A percentile compares a stretch with the other conserved stretches of the same genome.
Conservation (phyloP, 495 filamentous ascomycete genomes). For the Penicillium canariense region DNA sequence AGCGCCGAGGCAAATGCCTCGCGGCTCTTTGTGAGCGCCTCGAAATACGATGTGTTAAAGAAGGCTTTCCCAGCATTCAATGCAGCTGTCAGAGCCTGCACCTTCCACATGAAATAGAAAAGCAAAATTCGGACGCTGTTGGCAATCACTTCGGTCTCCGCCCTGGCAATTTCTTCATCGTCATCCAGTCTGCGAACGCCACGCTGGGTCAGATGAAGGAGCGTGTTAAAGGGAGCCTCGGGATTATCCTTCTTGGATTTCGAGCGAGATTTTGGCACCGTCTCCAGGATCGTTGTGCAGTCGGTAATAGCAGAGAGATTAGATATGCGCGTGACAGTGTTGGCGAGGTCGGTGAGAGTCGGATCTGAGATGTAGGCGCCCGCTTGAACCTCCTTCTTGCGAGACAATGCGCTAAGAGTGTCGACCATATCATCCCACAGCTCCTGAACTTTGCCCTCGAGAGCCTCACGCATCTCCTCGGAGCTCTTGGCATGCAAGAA, state of each 20-base stretch:
- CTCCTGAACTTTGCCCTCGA: conserved; percentile 72
- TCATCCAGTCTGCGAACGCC: conserved; percentile 57
- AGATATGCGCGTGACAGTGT: conserved; percentile 78
- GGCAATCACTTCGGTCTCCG: conserved; percentile 72
- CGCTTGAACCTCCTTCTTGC: conserved; percentile 60
- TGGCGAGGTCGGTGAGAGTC: conserved; percentile 66
- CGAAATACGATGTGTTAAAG: conserved; percentile 54
- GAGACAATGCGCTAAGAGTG: conserved; percentile 63
- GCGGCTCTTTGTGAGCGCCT: conserved; percentile 42
- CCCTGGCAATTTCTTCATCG: conserved; percentile 60
- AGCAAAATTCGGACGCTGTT: conserved; percentile 69
- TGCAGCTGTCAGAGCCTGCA: conserved; percentile 48
- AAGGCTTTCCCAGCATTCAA: conserved; percentile 37
- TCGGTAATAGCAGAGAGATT: conserved; percentile 80
- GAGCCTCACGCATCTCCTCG: conserved; percentile 81
- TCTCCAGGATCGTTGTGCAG: conserved; percentile 70
- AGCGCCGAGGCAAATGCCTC: conserved; percentile 58
- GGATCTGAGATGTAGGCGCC: conserved; percentile 59
- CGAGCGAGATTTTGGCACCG: conserved; percentile 38
- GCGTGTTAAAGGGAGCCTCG: conserved; percentile 59
- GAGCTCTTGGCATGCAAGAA: conserved; percentile 82
- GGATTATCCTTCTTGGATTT: conserved; percentile 47
- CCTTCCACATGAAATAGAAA: conserved; percentile 96
- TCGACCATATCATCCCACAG: conserved; percentile 83
- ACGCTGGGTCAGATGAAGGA: conserved; percentile 66